These are phyloP conservation scores for Aspergillus olivimuriae DNA, from an alignment of 495 filamentous ascomycete species.

Conservation along the genomic window DNA sequence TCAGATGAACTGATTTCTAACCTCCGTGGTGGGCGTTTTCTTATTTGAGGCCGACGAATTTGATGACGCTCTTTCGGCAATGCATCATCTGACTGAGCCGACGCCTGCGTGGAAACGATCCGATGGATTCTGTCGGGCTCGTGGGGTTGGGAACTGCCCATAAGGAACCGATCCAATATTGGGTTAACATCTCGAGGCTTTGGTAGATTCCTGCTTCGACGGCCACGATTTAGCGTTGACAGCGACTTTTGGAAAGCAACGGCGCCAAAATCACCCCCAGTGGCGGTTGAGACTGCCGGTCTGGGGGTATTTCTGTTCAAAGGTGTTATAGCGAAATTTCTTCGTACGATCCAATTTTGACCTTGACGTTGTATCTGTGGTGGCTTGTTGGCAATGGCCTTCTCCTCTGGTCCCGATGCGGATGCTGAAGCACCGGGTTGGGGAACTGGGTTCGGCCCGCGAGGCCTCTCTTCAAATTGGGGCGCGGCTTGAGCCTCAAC, in stretches of 20 bases:
- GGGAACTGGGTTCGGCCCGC: background rate
- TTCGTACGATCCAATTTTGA: constrained; percentile 31
- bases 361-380: constrained; percentile 9
- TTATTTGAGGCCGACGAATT: constrained; percentile 28
- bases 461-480: too few species aligned
- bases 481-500: too few species aligned
- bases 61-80: background rate
- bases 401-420: background rate
- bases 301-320: constrained; percentile 26
- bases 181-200: constrained; percentile 16
- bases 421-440: constrained; percentile 1
- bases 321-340: constrained; percentile 30
- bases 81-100: background rate
- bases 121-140: background rate
- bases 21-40: constrained; percentile 44
- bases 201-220: constrained; percentile 13
- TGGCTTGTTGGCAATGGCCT: background rate
- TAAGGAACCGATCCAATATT: constrained; percentile 36
- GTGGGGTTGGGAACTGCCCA: constrained; percentile 9
- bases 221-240: constrained; percentile 19
- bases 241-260: constrained; percentile 25
- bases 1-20: constrained; percentile 37
- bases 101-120: background rate
- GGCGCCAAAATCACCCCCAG: constrained; percentile 12
- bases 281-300: constrained; percentile 35